These are phyloP conservation scores for Fomitopsis pulvina DNA, from an alignment of 768 basidiomycete species.

Conservation along the genomic window DNA sequence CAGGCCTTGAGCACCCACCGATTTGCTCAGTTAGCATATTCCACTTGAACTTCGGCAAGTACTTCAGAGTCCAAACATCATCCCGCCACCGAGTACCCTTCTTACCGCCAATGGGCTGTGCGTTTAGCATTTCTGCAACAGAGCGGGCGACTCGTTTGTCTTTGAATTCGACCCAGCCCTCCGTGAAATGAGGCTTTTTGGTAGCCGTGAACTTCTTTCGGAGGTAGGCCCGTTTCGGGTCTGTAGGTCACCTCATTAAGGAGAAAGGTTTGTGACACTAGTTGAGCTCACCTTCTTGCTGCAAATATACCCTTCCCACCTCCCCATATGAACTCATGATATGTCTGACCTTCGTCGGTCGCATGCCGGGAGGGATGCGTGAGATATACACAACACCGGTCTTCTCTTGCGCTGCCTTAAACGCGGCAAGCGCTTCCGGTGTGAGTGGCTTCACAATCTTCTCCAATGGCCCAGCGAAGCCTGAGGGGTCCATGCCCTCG, in stretches of 20 bases:
- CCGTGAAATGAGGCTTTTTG: slow-evolving; percentile 83
- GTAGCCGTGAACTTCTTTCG: slow-evolving; percentile 76
- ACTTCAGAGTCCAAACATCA: slow-evolving; percentile 99
- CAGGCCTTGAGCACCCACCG: slow-evolving; percentile 47
- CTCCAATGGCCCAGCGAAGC: slow-evolving; percentile 48
- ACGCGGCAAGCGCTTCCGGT: slow-evolving; percentile 66
- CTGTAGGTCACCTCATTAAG: slow-evolving; percentile 30
- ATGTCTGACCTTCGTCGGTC: slow-evolving; percentile 91
- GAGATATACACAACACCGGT: slow-evolving; percentile 94
- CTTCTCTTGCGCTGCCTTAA: slow-evolving; percentile 63
- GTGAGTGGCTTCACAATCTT: slow-evolving; percentile 70
- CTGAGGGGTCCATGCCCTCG: slow-evolving; percentile 52
- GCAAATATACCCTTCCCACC: slow-evolving; percentile 87
- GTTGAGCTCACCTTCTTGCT: slow-evolving; percentile 69
- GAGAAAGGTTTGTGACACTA: neutral
- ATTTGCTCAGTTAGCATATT: slow-evolving; percentile 98
- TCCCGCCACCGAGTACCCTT: slow-evolving; percentile 89
- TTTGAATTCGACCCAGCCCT: slow-evolving; percentile 98
- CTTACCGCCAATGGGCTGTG: slow-evolving; percentile 91
- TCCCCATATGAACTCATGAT: slow-evolving; percentile 88
- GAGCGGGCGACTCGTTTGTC: slow-evolving; percentile 88
- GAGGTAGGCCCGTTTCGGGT: slow-evolving; percentile 82
- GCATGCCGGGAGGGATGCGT: slow-evolving; percentile 96
- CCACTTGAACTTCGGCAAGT: slow-evolving; percentile 97
- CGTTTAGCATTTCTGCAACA: slow-evolving; percentile 94